Conservation (phyloP, 1,284 basidiomycete species). For the Caloboletus inedulis region DNA sequence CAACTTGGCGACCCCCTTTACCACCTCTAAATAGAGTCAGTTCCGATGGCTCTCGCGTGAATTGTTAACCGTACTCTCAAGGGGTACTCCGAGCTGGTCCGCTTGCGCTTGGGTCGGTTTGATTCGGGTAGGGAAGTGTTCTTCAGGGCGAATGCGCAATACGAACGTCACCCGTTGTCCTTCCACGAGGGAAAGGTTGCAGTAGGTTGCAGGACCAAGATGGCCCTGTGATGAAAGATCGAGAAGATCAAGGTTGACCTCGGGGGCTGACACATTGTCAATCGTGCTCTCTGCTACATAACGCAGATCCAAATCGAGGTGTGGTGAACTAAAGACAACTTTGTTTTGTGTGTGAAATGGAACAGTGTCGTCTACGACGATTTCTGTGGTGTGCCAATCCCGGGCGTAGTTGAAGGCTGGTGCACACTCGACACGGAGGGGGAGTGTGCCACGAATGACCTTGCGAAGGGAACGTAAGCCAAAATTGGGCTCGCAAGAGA, state of each 20-base stretch:
- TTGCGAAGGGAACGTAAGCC: slow-evolving; percentile 19
- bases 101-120: slow-evolving; percentile 38
- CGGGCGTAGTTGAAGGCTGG: slow-evolving; percentile 93
- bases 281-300: slow-evolving; percentile 60
- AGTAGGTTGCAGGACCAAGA: slow-evolving; percentile 53
- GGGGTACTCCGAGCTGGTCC: slow-evolving; percentile 46
- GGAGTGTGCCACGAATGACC: slow-evolving; percentile 76
- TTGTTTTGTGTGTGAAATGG: slow-evolving; percentile 46
- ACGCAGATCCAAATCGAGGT: slow-evolving; percentile 71
- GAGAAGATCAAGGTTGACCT: slow-evolving; percentile 53
- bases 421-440: slow-evolving; percentile 80
- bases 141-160: slow-evolving; percentile 59
- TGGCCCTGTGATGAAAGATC: slow-evolving; percentile 68
- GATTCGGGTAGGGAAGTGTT: slow-evolving; percentile 8
- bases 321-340: slow-evolving; percentile 60
- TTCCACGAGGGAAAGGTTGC: slow-evolving; percentile 63
- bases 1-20: slow-evolving; percentile 48
- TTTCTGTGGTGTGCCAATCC: slow-evolving; percentile 61
- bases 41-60: background rate
- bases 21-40: slow-evolving; percentile 36
- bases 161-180: slow-evolving; percentile 87
- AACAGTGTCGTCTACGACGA: slow-evolving; percentile 48
- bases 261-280: slow-evolving; percentile 48
- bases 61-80: slow-evolving; percentile 38
- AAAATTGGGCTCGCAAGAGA: background rate